These are phyloP conservation scores for Solanum infundibuliforme DNA, from an alignment of 257 asterid species.

Conservation along the genomic window DNA sequence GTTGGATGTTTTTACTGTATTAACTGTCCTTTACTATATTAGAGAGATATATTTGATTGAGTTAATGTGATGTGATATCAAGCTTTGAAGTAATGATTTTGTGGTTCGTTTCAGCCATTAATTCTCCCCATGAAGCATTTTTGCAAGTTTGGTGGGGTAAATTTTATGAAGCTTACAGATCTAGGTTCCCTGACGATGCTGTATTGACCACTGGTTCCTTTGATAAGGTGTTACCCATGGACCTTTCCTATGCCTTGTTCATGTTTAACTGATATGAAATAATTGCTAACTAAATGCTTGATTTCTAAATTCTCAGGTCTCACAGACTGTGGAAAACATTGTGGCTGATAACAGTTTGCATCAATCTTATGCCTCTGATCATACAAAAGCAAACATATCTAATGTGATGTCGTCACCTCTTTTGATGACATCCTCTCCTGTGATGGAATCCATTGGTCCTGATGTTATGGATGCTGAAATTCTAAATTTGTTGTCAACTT, in stretches of 20 bases:
- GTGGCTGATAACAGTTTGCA: background rate
- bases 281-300: background rate
- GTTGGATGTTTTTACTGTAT: background rate
- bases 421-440: background rate
- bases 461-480: background rate
- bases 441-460: background rate
- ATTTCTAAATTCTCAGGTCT: background rate
- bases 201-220: background rate
- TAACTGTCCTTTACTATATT: background rate
- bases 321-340: background rate
- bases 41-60: background rate
- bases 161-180: conserved; percentile 7
- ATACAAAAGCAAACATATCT: background rate
- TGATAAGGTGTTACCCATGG: conserved; percentile 12
- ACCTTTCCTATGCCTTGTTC: background rate
- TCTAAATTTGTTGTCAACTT: background rate
- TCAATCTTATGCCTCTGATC: background rate
- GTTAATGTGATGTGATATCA: background rate
- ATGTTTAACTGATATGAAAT: background rate
- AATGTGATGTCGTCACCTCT: background rate
- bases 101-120: background rate
- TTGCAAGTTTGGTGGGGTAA: conserved; percentile 18
- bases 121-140: conserved; percentile 11
- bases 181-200: background rate
- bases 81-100: background rate